Base-by-base conservation (phyloP, 495 filamentous ascomycete genomes). In the Extremus antarcticus region DNA sequence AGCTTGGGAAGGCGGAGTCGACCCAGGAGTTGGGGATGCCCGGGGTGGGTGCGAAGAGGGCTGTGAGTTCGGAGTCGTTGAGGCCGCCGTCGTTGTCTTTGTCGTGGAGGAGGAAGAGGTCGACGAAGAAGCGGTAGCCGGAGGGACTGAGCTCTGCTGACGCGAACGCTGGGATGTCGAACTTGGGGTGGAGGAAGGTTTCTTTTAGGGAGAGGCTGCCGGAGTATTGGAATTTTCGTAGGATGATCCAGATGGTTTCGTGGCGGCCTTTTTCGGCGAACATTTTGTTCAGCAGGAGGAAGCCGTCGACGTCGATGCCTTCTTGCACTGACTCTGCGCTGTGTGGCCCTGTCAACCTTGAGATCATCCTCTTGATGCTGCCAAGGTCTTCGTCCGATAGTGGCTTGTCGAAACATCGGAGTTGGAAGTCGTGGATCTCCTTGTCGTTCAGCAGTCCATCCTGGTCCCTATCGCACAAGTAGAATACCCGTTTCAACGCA, bases 221-320 rank as follows among this genome's bases (percentile, higher is more conserved):
- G 1, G 91, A 94, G 66, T 98, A 97, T 58, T 96, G 88, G 60
- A 94, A 95, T 43, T 89, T 88, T n/a, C 92, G 81, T 45, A 97
- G 70, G 55, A 97, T 95, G 25, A 90, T 86, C 92, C 92, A 98
- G 24, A 97, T 87, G 0, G 92, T 97, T 71, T 98, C 94, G 63
- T 98, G 92, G n/a, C 92, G 83, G 47, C 90, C 92, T 68, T 95
- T 96, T 64, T 96, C 91, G 1, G 89, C 91, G 65, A 95, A 98
- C 53, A 95, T 80, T 71, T 90, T 95, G 69, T 96, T 96, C 43
- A 97, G 74, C 54, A 86, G 77, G 23, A 98, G 74, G 58, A 98
- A 98, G 4, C 89, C 90, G 17, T 71, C 74, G 60, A 85, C 78
- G 62, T 86, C 83, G 56, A 98, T 85, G 0, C 92, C 94, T 17